phyloP scores from a whole-genome alignment of 306 rosid species.

The Malus fusca region DNA sequence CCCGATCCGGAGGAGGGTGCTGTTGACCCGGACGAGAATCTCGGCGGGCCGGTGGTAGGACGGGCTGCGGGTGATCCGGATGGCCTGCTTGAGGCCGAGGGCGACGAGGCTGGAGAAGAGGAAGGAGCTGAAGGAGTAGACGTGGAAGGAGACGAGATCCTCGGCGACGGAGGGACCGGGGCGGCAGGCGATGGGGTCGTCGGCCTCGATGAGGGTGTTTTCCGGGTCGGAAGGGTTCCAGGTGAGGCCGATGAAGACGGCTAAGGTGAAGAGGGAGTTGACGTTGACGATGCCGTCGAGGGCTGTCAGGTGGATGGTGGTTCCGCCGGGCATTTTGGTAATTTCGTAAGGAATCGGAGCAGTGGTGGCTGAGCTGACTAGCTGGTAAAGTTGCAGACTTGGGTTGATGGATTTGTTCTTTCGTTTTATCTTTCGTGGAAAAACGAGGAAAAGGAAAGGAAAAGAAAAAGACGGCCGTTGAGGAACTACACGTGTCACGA shows the following conservation, averaged over 20 bases:
- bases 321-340: conserved; percentile 31
- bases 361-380: background rate
- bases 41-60: conserved; percentile 35
- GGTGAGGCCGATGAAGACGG: conserved; percentile 73
- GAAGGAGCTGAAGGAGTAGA: conserved; percentile 93
- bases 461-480: background rate
- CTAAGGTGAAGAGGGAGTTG: conserved; percentile 82
- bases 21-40: conserved; percentile 46
- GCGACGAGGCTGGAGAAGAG: conserved; percentile 96
- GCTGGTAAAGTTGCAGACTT: background rate
- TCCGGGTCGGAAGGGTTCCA: conserved; percentile 70
- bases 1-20: conserved; percentile 49
- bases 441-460: background rate
- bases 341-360: background rate
- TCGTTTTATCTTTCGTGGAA: background rate
- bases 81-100: conserved; percentile 71
- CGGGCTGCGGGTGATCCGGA: conserved; percentile 51
- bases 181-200: conserved; percentile 22
- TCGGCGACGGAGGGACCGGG: conserved; percentile 53
- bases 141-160: conserved; percentile 77
- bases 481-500: background rate
- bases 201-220: conserved; percentile 35
- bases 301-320: conserved; percentile 66
- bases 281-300: conserved; percentile 76
- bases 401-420: background rate